Percentiles rank a stretch among this genome's conserved stretches.
phyloP scores from a whole-genome alignment of 2,329 filamentous ascomycete species.

The Kalaharituber pfeilii region DNA sequence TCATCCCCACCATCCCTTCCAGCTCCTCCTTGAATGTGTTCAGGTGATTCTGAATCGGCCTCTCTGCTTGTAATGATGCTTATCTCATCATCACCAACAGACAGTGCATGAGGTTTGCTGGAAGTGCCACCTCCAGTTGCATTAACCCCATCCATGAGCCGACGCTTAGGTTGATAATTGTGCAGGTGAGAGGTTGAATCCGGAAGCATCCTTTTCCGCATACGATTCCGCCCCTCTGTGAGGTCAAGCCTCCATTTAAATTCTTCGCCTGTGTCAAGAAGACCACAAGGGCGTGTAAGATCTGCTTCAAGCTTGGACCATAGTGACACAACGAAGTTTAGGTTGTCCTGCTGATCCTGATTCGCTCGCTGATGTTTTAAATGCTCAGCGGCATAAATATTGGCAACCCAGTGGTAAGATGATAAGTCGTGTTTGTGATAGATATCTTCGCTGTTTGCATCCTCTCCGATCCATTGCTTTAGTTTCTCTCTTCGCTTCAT shows the following conservation, averaged over 20 bases:
- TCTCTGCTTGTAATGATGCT: conserved; percentile 22
- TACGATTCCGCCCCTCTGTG: conserved; percentile 86
- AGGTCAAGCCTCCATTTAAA: conserved; percentile 81
- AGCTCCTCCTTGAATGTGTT: conserved; percentile 23
- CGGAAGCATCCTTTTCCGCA: conserved; percentile 73
- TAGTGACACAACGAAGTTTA: conserved; percentile 55
- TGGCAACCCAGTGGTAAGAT: conserved; percentile 82
- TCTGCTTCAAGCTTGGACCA: conserved; percentile 66
- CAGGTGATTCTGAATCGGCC: conserved; percentile 25
- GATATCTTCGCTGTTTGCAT: conserved; percentile 49
- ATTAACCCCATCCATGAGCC: conserved; percentile 32
- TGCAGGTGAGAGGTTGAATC: conserved; percentile 52
- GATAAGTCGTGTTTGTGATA: conserved; percentile 70
- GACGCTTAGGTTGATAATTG: conserved; percentile 71
- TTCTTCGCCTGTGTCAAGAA: conserved; percentile 49
- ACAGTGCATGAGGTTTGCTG: conserved; percentile 16
- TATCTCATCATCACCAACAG: conserved; percentile 22
- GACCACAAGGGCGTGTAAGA: conserved; percentile 58
- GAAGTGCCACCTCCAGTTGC: conserved; percentile 22
- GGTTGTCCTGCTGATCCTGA: conserved; percentile 87
- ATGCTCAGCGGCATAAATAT: conserved; percentile 82
- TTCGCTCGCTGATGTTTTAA: conserved; percentile 74
- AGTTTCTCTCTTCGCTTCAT: conserved; percentile 66
- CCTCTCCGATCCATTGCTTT: conserved; percentile 59
- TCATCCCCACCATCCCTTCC: conserved; percentile 27